A percentile compares a stretch with the other conserved stretches of the same genome.
These are phyloP conservation scores for Dendrocalamus latiflorus DNA, from an alignment of 202 grass and related monocot species.

Conservation along the genomic window DNA sequence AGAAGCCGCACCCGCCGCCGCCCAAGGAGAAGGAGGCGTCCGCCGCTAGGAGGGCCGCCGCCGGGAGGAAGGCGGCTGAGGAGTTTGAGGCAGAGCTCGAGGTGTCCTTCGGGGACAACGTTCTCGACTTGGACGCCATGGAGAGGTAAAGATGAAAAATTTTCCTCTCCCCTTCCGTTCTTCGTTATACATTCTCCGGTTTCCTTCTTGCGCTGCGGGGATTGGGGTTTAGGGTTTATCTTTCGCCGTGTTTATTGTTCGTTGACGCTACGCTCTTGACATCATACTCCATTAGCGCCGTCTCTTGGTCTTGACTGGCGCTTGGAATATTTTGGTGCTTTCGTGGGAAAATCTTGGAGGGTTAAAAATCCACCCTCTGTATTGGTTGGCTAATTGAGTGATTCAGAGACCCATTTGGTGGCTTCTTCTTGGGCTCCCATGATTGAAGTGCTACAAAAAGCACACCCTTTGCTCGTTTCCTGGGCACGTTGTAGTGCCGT, in stretches of 20 bases:
- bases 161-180: no score
- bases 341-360: background rate
- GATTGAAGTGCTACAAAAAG: background rate
- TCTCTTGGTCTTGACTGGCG: background rate
- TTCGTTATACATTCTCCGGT: background rate
- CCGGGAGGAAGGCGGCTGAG: no score
- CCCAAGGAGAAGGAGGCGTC: no score
- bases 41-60: no score
- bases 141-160: no score
- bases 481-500: background rate
- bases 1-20: no score
- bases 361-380: background rate
- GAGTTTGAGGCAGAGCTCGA: no score
- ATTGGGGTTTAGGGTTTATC: conserved; percentile 16
- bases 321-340: background rate
- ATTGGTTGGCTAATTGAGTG: no score
- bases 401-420: background rate
- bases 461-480: background rate
- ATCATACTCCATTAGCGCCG: background rate
- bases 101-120: no score
- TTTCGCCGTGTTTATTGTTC: background rate
- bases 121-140: no score
- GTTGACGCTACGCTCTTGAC: background rate
- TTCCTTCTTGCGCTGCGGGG: background rate
- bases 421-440: background rate